Evolutionary conservation across 495 filamentous ascomycete genomes (phyloP), one percentile per base, ranked within the genome.

Genomic region (Friedmanniomyces endolithicus): DNA sequence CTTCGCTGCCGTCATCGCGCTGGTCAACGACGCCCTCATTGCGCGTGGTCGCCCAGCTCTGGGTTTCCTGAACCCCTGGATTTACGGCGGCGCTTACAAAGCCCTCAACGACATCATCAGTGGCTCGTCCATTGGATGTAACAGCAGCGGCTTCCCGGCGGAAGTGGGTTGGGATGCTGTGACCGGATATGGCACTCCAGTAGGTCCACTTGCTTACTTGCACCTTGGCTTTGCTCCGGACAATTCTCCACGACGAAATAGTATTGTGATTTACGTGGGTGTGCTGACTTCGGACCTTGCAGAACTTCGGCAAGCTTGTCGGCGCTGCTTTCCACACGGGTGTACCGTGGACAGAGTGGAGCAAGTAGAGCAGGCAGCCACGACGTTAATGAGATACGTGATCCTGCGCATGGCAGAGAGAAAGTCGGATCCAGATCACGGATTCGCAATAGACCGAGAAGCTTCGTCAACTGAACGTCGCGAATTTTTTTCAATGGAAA

Each of bases 21-120:
- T 72, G 4, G 59, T 72, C 41, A 72, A 72, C 48, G 68, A 69
- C 50, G 65, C 62, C 1, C 53, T 64, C 20, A 53, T 72, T 39
- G 60, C 65, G 25, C 51, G 41, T 1, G 67, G 68, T 6, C 64
- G 61, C 55, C 34, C 59, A 11, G 45, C 67, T 7, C 59, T 72
- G n/a, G 69, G 69, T 17, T 72, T 67, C 58, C 57, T 72, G 52
- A 72, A 72, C 50, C 69, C 69, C 0, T 70, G 64, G 67, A 37
- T 72, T 0, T 72, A 72, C 55, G 50, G 45, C 14, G 61, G 49
- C 31, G 68, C 54, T 3, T 64, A 65, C 53, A 60, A 57, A 50
- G 68, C 61, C n/a, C 58, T 71, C 34, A 68, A 50, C 1, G 69
- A 71, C 56, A 64, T 70, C 46, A 58, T 54, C 1, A 65, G 49